Evolutionary conservation across 257 asterid genomes (phyloP).

Genomic region (Penstemon eatonii): DNA sequence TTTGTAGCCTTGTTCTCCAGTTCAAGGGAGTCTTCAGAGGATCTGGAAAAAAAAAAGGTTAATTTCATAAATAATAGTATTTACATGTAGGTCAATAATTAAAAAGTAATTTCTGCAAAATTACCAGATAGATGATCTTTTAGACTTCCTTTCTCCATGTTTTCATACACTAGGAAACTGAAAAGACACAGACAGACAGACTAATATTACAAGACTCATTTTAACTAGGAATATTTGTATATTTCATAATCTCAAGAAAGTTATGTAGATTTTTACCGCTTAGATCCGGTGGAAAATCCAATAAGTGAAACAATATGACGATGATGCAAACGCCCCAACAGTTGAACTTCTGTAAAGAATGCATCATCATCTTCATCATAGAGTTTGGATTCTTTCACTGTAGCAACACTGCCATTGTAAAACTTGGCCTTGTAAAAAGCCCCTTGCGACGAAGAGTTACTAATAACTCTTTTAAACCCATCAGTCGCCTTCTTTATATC

Average conservation of each 20-base stretch:
- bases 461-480: slow-evolving; percentile 55
- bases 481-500: slow-evolving; percentile 92
- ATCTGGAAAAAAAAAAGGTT: slow-evolving; percentile 45
- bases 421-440: slow-evolving; percentile 68
- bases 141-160: slow-evolving; percentile 73
- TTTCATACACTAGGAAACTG: slow-evolving; percentile 79
- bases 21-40: slow-evolving; percentile 88
- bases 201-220: background rate
- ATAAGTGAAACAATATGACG: slow-evolving; percentile 74
- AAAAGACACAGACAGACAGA: background rate
- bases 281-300: slow-evolving; percentile 73
- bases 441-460: slow-evolving; percentile 45
- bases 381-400: slow-evolving; percentile 54
- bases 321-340: slow-evolving; percentile 75
- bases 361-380: slow-evolving; percentile 53
- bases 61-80: slow-evolving; percentile 1
- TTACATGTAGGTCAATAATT: background rate
- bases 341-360: slow-evolving; percentile 57
- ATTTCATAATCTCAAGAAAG: background rate
- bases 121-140: slow-evolving; percentile 83
- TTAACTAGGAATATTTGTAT: background rate
- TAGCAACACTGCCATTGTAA: slow-evolving; percentile 56
- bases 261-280: slow-evolving; percentile 45
- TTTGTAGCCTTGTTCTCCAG: slow-evolving; percentile 85
- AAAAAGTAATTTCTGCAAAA: slow-evolving; percentile 13